Conservation (phyloP, 2,329 filamentous ascomycete genomes). For the Phaeosphaeriaceae sp. region DNA sequence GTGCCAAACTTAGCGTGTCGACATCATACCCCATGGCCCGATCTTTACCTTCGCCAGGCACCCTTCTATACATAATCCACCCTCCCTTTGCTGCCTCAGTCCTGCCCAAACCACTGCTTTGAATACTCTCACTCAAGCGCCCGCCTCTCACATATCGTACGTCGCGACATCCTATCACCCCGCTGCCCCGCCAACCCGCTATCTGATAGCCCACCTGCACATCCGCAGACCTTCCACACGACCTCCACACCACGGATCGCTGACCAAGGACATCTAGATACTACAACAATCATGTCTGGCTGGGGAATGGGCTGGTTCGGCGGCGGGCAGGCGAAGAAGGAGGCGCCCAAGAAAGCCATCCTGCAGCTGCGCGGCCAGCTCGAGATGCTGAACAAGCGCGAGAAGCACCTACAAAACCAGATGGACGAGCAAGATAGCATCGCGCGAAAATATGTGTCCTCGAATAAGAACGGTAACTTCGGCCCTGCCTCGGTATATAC, state of each 20-base stretch:
- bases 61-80: slow-evolving; percentile 19
- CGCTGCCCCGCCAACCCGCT: slow-evolving; percentile 26
- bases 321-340: slow-evolving; percentile 83
- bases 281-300: slow-evolving; percentile 43
- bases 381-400: slow-evolving; percentile 97
- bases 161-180: slow-evolving; percentile 16
- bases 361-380: slow-evolving; percentile 85
- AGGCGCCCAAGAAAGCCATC: slow-evolving; percentile 96
- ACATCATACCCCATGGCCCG: slow-evolving; percentile 34
- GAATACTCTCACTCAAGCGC: neutral
- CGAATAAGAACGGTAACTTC: slow-evolving; percentile 87
- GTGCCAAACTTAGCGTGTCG: slow-evolving; percentile 26
- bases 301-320: slow-evolving; percentile 81
- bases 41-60: slow-evolving; percentile 24
- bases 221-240: slow-evolving; percentile 3
- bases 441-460: slow-evolving; percentile 84
- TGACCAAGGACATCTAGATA: slow-evolving; percentile 7
- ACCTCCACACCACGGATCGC: neutral
- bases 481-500: slow-evolving; percentile 9
- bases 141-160: slow-evolving; percentile 9
- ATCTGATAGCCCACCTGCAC: slow-evolving; percentile 17
- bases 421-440: slow-evolving; percentile 91
- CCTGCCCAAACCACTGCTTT: slow-evolving; percentile 1
- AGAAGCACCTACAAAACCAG: slow-evolving; percentile 87
- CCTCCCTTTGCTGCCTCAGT: slow-evolving; percentile 14